phyloP scores from a whole-genome alignment of 169 alveolate genomes.

The Babesia divergens region DNA sequence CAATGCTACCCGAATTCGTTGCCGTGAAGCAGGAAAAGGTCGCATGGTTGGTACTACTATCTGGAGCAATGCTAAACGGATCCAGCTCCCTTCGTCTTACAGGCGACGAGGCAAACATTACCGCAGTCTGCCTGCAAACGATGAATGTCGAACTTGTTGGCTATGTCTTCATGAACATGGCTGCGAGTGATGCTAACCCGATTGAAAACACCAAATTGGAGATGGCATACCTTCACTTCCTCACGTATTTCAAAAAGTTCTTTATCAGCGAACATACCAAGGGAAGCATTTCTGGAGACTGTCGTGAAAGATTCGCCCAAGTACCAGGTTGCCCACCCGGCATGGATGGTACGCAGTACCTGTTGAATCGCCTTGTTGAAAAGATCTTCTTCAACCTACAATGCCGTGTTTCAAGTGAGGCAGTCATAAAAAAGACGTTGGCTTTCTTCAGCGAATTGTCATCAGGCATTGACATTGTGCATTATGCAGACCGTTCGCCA shows the following conservation, averaged over 20 bases:
- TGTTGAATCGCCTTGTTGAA: slow-evolving; percentile 56
- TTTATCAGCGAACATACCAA: slow-evolving; percentile 88
- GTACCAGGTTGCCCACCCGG: slow-evolving; percentile 68
- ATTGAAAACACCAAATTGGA: slow-evolving; percentile 79
- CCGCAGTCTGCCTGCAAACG: slow-evolving; percentile 58
- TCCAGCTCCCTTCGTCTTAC: slow-evolving; percentile 64
- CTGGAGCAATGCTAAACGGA: slow-evolving; percentile 76
- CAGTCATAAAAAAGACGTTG: slow-evolving; percentile 85
- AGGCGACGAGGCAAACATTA: slow-evolving; percentile 51
- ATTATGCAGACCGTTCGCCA: slow-evolving; percentile 87
- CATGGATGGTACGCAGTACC: slow-evolving; percentile 70
- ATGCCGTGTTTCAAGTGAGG: slow-evolving; percentile 79
- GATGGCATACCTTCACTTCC: slow-evolving; percentile 82
- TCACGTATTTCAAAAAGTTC: slow-evolving; percentile 90
- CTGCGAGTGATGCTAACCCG: slow-evolving; percentile 63
- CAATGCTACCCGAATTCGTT: slow-evolving; percentile 17
- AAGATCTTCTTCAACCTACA: slow-evolving; percentile 82
- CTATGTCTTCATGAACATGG: slow-evolving; percentile 74
- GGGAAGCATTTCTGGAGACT: slow-evolving; percentile 75
- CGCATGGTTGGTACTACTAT: slow-evolving; percentile 74
- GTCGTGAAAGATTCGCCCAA: slow-evolving; percentile 54
- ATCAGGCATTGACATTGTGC: slow-evolving; percentile 90
- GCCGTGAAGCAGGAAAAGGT: slow-evolving; percentile 69
- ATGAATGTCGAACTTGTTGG: slow-evolving; percentile 78
- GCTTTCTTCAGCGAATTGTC: slow-evolving; percentile 86